Evolutionary conservation across 768 basidiomycete species (phyloP), one percentile per base, ranked within the genome.

Genomic region (Rhizopogon sp.): DNA sequence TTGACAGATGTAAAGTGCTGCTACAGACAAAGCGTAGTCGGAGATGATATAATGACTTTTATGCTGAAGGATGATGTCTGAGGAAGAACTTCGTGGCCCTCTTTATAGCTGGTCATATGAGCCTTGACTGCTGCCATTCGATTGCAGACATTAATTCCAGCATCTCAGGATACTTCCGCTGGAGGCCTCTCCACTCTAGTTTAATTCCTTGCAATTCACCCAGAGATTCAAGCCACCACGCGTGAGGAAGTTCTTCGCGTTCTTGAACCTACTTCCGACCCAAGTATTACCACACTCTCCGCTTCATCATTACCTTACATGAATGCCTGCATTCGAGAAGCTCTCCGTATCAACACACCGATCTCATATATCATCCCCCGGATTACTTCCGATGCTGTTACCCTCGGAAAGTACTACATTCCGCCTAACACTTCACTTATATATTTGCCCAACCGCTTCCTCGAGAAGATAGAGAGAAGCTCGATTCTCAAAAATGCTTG

Each of bases 91-190:
- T 31, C 66, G 68, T 9, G 69, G 65, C 74, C 40, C 59, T 74
- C 9, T 76, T 76, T 60, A 70, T 70, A 22, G 74, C 72, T 7
- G 75, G 75, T 1, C 74, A 76, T 55, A 73, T 75, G 54, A 31
- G 68, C 57, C 16, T 28, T 9, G 22, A 8, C 40, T 28, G 11
- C 4, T 31, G 49, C 54, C n/a, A 37, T 28, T 13, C 4, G 14
- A 14, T 17, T 7, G 13, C 11, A 42, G n/a, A 16, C 46, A 10
- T 37, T 29, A 22, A 40, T 6, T 14, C 43, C 31, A n/a, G 9
- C 6, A 16, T 46, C 1, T 8, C 53, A 73, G 71, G 73, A 74
- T 53, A 76, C 74, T 2, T 71, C 72, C 3, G 69, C 74, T 5
- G 74, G 74, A 20, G 71, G 69, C 11, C 59, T 76, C n/a, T 70